A percentile compares a stretch with the other conserved stretches of the same genome.
phyloP scores from a whole-genome alignment of 768 basidiomycete species.

The Russula foetens region DNA sequence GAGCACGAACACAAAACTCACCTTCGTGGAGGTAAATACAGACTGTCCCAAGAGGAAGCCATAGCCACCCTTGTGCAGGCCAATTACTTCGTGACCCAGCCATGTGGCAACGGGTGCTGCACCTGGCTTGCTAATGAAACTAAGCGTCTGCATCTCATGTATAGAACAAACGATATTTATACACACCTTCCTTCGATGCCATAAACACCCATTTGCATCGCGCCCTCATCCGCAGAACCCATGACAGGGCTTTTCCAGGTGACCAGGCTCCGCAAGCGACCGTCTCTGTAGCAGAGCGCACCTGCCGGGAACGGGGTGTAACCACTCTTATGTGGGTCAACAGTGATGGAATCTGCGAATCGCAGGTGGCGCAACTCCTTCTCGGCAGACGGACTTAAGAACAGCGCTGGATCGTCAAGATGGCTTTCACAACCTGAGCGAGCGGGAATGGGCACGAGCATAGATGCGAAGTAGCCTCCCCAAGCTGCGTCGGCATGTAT shows the following conservation, averaged over 20 bases:
- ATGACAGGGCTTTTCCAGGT: conserved; percentile 32
- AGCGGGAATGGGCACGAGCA: conserved; percentile 21
- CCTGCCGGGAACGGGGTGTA: conserved; percentile 39
- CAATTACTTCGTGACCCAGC: conserved; percentile 33
- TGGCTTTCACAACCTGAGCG: neutral
- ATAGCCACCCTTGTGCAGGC: conserved; percentile 33
- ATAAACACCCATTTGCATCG: conserved; percentile 35
- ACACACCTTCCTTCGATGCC: conserved; percentile 42
- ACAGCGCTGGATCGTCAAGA: conserved; percentile 23
- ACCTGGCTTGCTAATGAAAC: conserved; percentile 36
- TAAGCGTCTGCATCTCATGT: neutral
- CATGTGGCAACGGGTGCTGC: conserved; percentile 34
- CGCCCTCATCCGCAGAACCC: conserved; percentile 24
- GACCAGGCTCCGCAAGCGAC: conserved; percentile 30
- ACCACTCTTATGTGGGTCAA: conserved; percentile 38
- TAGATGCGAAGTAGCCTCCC: conserved; percentile 38
- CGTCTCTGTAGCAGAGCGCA: conserved; percentile 34
- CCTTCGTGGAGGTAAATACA: conserved; percentile 30
- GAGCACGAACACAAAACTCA: conserved; percentile 12
- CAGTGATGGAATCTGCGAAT: conserved; percentile 33
- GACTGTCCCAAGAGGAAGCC: conserved; percentile 35
- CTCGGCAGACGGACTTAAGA: conserved; percentile 26
- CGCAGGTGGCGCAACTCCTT: conserved; percentile 24
- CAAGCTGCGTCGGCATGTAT: conserved; percentile 40
- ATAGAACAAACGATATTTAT: neutral